A percentile compares a stretch with the other conserved stretches of the same genome.
Conservation (phyloP, 352 stramenopile genomes). For the Globisporangium heterothallicum region DNA sequence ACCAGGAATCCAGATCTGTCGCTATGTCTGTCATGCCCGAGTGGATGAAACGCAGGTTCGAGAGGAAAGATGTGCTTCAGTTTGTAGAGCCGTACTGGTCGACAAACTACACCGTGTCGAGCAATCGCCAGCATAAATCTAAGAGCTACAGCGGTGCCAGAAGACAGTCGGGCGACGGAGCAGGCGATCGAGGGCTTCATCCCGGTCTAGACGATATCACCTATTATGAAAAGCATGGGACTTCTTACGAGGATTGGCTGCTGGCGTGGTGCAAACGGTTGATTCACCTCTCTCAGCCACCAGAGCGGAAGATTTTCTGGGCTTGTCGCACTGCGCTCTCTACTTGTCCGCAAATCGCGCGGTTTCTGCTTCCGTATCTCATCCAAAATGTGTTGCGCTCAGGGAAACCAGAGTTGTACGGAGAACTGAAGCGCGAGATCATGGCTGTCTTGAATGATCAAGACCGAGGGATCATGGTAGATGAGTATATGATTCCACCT, state of each 20-base stretch:
- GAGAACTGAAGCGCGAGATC: constrained; percentile 74
- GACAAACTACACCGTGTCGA: constrained; percentile 66
- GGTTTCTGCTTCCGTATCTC: constrained; percentile 80
- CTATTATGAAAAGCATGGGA: constrained; percentile 73
- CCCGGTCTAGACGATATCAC: constrained; percentile 33
- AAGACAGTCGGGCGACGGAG: constrained; percentile 11
- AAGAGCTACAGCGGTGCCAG: constrained; percentile 11
- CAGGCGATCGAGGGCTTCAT: constrained; percentile 18
- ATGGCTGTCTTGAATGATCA: constrained; percentile 78
- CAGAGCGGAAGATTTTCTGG: constrained; percentile 79
- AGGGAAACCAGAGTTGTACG: constrained; percentile 48
- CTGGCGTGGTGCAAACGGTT: constrained; percentile 68
- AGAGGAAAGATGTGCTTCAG: constrained; percentile 80
- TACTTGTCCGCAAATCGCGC: constrained; percentile 66
- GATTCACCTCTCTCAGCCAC: constrained; percentile 73
- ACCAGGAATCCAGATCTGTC: constrained; percentile 14
- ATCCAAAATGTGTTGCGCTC: constrained; percentile 83
- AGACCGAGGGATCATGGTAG: constrained; percentile 48
- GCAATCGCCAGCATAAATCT: constrained; percentile 9
- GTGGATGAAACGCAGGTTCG: constrained; percentile 82
- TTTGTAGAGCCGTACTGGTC: constrained; percentile 89
- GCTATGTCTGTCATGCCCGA: constrained; percentile 48
- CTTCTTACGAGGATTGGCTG: constrained; percentile 82
- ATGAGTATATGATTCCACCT: constrained; percentile 34
- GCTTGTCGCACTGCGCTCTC: constrained; percentile 56